Conservation (phyloP, 2,329 filamentous ascomycete genomes). For the Colletotrichum brevisporum region DNA sequence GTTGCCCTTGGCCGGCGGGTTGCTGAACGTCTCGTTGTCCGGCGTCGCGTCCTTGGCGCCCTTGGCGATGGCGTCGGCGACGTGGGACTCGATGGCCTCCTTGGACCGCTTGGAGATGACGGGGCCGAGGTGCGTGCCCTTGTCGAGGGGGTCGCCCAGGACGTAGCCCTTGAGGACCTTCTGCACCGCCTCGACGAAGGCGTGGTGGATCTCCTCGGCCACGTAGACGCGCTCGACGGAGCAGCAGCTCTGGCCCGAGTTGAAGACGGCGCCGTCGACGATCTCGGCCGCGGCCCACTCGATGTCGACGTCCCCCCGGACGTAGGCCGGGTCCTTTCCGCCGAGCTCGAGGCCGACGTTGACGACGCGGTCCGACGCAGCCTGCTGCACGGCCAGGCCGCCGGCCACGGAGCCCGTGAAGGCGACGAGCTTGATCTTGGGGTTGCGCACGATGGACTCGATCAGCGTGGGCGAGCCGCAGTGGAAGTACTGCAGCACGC, state of each 20-base stretch:
- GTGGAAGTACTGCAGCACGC: conserved; percentile 94
- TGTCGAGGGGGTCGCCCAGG: conserved; percentile 88
- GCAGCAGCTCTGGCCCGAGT: conserved; percentile 98
- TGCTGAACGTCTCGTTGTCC: conserved; percentile 81
- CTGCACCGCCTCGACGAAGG: conserved; percentile 84
- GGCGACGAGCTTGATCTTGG: conserved; percentile 84
- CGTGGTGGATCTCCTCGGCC: conserved; percentile 85
- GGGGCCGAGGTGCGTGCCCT: conserved; percentile 86
- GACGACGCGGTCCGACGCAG: conserved; percentile 86
- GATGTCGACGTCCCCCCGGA: conserved; percentile 87
- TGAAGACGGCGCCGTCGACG: conserved; percentile 96
- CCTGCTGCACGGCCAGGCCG: conserved; percentile 87
- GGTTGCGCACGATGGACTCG: conserved; percentile 82
- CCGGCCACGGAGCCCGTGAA: conserved; percentile 95
- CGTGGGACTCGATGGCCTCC: conserved; percentile 81
- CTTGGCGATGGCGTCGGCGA: conserved; percentile 85
- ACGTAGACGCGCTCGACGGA: conserved; percentile 94
- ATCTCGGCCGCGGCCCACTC: conserved; percentile 95
- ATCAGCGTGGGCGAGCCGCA: conserved; percentile 83
- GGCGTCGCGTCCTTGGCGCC: conserved; percentile 90
- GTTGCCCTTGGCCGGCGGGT: conserved; percentile 83
- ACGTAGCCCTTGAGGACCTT: conserved; percentile 85
- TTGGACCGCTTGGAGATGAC: conserved; percentile 87
- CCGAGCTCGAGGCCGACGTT: conserved; percentile 92
- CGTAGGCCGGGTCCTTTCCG: conserved; percentile 94